Conservation (phyloP, 1,139 yeast species). For the Candida smagusa region DNA sequence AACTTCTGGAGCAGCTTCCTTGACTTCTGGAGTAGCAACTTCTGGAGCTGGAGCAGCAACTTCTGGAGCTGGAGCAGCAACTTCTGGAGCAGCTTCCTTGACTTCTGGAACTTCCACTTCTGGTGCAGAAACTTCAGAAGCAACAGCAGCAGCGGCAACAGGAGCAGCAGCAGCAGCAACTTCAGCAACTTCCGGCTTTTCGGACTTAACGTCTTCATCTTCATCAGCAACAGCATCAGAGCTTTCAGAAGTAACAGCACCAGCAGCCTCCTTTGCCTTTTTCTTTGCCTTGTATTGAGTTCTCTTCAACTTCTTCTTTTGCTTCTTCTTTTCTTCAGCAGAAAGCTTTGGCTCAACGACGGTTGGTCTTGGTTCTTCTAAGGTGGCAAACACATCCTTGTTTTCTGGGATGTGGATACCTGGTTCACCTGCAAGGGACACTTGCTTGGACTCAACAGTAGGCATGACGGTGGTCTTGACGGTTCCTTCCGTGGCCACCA, state of each 20-base stretch:
- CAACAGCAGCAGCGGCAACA: slow-evolving; percentile 13
- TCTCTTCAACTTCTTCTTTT: slow-evolving; percentile 48
- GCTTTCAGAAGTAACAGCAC: slow-evolving; percentile 7
- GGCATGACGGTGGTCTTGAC: slow-evolving; percentile 56
- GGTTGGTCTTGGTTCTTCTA: slow-evolving; percentile 27
- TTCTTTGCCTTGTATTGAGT: slow-evolving; percentile 44
- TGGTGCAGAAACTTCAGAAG: slow-evolving; percentile 23
- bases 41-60: slow-evolving; percentile 7
- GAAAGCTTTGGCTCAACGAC: slow-evolving; percentile 40
- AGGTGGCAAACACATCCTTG: slow-evolving; percentile 38
- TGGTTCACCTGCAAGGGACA: slow-evolving; percentile 54
- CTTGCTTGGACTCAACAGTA: slow-evolving; percentile 45
- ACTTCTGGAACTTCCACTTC: slow-evolving; percentile 5
- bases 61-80: slow-evolving; percentile 2
- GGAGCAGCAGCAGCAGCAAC: slow-evolving; percentile 9
- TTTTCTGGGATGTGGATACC: slow-evolving; percentile 46
- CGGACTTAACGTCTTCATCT: neutral
- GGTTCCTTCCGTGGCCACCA: slow-evolving; percentile 27
- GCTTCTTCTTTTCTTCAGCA: slow-evolving; percentile 44
- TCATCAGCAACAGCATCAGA: slow-evolving; percentile 10
- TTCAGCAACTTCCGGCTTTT: slow-evolving; percentile 4
- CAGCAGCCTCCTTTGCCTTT: slow-evolving; percentile 23
- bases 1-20: slow-evolving; percentile 3
- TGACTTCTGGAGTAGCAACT: slow-evolving; percentile 3
- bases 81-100: slow-evolving; percentile 4